Evolutionary conservation across 2,329 filamentous ascomycete species (phyloP).

Genomic region (Botryotinia narcissicola): DNA sequence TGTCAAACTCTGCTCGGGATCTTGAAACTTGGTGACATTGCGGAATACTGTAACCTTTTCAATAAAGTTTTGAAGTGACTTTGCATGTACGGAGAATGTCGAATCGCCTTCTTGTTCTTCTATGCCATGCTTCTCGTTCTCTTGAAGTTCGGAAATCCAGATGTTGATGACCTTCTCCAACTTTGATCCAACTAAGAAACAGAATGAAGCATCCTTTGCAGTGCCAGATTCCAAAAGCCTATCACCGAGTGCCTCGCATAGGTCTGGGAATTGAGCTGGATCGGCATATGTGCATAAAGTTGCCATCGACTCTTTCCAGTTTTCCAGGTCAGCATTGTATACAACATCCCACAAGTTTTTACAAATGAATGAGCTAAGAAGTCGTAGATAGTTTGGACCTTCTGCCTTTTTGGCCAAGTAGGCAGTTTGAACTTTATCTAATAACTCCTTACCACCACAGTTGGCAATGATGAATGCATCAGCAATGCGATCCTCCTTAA

Average conservation of each 20-base stretch:
- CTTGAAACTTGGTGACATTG: conserved; percentile 86
- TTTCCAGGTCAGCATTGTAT: conserved; percentile 86
- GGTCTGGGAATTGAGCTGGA: conserved; percentile 84
- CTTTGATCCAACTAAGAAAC: conserved; percentile 92
- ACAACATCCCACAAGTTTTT: conserved; percentile 99
- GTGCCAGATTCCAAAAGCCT: conserved; percentile 75
- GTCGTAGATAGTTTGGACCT: conserved; percentile 85
- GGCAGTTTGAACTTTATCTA: conserved; percentile 88
- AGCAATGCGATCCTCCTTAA: conserved; percentile 85
- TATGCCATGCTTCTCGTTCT: conserved; percentile 74
- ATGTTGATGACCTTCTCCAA: conserved; percentile 95
- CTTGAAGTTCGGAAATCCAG: conserved; percentile 86
- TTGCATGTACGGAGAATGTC: conserved; percentile 87
- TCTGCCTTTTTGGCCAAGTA: conserved; percentile 83
- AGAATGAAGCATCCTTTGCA: conserved; percentile 91
- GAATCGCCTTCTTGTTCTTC: conserved; percentile 69
- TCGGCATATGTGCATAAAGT: conserved; percentile 94
- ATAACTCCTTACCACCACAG: conserved; percentile 87
- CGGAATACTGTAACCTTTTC: conserved; percentile 98
- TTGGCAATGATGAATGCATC: conserved; percentile 98
- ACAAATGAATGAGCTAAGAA: conserved; percentile 85
- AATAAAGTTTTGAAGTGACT: conserved; percentile 86
- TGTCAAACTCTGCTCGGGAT: conserved; percentile 66
- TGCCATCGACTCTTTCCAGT: conserved; percentile 98
- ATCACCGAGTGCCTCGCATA: conserved; percentile 93